Conservation (phyloP, 2,329 filamentous ascomycete genomes). For the Dactylella cylindrospora region DNA sequence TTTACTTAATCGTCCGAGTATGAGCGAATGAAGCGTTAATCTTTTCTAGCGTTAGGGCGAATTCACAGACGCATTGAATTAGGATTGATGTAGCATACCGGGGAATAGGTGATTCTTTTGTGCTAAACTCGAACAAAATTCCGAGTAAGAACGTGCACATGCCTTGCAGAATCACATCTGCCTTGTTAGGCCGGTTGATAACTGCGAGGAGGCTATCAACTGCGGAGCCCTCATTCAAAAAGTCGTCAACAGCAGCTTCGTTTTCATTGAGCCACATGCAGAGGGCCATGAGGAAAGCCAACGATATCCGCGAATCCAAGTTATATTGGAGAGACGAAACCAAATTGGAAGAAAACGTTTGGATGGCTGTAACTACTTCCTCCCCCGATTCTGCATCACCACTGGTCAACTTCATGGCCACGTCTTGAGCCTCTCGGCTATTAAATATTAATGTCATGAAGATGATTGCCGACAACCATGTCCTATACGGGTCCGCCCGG, state of each 20-base stretch:
- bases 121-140: slow-evolving; percentile 93
- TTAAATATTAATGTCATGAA: slow-evolving; percentile 83
- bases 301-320: slow-evolving; percentile 74
- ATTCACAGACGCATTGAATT: not conserved
- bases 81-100: slow-evolving; percentile 48
- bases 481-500: slow-evolving; percentile 72
- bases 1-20: slow-evolving; percentile 74
- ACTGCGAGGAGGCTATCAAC: slow-evolving; percentile 81
- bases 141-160: slow-evolving; percentile 82
- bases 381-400: slow-evolving; percentile 86
- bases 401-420: slow-evolving; percentile 80
- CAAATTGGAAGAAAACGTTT: slow-evolving; percentile 83
- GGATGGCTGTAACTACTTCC: slow-evolving; percentile 91
- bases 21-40: slow-evolving; percentile 73
- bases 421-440: slow-evolving; percentile 67
- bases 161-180: slow-evolving; percentile 72
- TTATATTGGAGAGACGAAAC: slow-evolving; percentile 73
- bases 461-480: slow-evolving; percentile 86
- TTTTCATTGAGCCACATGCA: slow-evolving; percentile 91
- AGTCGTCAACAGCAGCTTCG: slow-evolving; percentile 85
- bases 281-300: slow-evolving; percentile 87
- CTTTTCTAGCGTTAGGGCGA: slow-evolving; percentile 51
- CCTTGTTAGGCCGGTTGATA: slow-evolving; percentile 63
- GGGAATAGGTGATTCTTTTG: slow-evolving; percentile 89
- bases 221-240: slow-evolving; percentile 86